Percentiles rank a stretch among this genome's conserved stretches.
These are phyloP conservation scores for Rhinocladiella similis DNA, from an alignment of 2,329 filamentous ascomycete genomes.

Conservation along the genomic window DNA sequence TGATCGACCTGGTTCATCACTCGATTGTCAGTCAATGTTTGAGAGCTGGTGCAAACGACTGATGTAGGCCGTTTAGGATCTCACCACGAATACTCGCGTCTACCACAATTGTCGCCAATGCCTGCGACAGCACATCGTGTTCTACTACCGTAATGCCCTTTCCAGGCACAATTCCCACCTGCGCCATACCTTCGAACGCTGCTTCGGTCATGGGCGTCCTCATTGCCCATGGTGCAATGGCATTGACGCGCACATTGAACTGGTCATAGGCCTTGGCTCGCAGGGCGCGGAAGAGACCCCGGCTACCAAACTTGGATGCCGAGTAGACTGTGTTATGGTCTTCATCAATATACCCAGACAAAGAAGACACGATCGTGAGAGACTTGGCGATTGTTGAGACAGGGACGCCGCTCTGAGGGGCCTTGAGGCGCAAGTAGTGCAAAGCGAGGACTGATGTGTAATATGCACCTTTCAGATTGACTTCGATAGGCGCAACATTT, in stretches of 20 bases:
- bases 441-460: conserved; percentile 34
- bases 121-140: conserved; percentile 6
- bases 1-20: conserved; percentile 1
- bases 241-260: conserved; percentile 6
- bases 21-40: too few relatives aligned
- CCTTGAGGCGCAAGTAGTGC: conserved; percentile 30
- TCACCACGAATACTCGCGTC: conserved; percentile 10
- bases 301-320: conserved; percentile 23
- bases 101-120: conserved; percentile 1
- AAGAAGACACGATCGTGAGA: conserved; percentile 15
- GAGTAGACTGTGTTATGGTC: conserved; percentile 17
- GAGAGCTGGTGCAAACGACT: too few relatives aligned
- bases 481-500: conserved; percentile 26
- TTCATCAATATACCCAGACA: conserved; percentile 18
- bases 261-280: background rate
- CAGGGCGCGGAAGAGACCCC: conserved; percentile 23
- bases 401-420: background rate
- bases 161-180: conserved; percentile 1
- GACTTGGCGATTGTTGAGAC: background rate
- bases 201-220: conserved; percentile 15
- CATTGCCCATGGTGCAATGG: conserved; percentile 9
- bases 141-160: conserved; percentile 7
- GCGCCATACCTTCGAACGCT: background rate
- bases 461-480: conserved; percentile 32
- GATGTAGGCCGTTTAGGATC: background rate